Evolutionary conservation across 176 grass and related monocot genomes (phyloP).

Genomic region (Triticum aestivum): DNA sequence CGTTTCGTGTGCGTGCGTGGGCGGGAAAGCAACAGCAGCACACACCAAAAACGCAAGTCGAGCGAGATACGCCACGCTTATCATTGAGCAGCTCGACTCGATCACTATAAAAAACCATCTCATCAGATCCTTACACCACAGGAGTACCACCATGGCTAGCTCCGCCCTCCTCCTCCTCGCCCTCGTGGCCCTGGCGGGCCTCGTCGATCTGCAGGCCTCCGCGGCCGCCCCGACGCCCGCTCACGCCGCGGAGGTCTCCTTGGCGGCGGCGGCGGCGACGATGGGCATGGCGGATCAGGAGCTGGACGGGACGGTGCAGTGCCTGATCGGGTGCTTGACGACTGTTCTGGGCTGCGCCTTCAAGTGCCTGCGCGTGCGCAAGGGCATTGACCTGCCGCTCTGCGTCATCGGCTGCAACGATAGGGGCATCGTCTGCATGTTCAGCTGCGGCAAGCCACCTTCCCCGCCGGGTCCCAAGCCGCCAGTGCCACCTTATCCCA

Average conservation of each 20-base stretch:
- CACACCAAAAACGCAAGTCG: slow-evolving; percentile 40
- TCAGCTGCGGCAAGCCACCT: slow-evolving; percentile 31
- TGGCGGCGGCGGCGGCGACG: too few species aligned
- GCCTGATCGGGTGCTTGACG: slow-evolving; percentile 45
- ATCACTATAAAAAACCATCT: too few species aligned
- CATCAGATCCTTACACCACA: too few species aligned
- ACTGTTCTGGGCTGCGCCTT: slow-evolving; percentile 32
- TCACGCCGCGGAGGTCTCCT: background rate
- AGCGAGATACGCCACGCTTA: background rate
- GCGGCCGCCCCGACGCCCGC: background rate
- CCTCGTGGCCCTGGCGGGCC: slow-evolving; percentile 9
- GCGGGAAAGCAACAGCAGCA: slow-evolving; percentile 17
- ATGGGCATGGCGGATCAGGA: background rate
- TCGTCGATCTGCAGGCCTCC: background rate
- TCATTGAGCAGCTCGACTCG: too few species aligned
- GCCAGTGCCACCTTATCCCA: background rate
- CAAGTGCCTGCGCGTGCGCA: slow-evolving; percentile 32
- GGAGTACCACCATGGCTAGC: too few species aligned
- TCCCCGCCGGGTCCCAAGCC: background rate
- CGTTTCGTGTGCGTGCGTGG: slow-evolving; percentile 27
- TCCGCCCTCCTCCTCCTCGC: background rate
- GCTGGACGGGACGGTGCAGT: slow-evolving; percentile 11
- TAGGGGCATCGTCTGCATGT: slow-evolving; percentile 40
- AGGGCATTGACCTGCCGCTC: slow-evolving; percentile 42
- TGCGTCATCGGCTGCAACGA: slow-evolving; percentile 46